Conservation (phyloP, 2,329 filamentous ascomycete species). For the Ramularia collo-cygni region DNA sequence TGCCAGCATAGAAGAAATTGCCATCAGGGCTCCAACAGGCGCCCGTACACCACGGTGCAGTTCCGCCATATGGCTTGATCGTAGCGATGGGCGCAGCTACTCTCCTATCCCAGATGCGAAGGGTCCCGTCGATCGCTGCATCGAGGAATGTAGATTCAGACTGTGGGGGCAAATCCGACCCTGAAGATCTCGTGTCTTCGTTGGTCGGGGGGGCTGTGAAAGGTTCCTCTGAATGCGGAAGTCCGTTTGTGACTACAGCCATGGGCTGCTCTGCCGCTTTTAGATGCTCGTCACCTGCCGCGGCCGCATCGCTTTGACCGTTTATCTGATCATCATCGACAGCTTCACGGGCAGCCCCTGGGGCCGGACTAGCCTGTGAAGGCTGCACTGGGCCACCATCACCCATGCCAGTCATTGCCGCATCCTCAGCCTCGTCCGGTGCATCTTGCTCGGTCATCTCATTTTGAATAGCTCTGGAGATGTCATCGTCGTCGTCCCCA, state of each 20-base stretch:
- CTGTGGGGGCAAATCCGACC: slow-evolving; percentile 38
- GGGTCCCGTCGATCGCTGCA: slow-evolving; percentile 75
- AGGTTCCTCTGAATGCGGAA: slow-evolving; percentile 46
- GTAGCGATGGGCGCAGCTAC: slow-evolving; percentile 69
- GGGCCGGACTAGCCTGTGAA: slow-evolving; percentile 23
- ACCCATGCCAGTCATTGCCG: slow-evolving; percentile 40
- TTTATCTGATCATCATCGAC: not conserved
- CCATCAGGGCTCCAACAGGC: slow-evolving; percentile 95
- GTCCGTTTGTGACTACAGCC: slow-evolving; percentile 37
- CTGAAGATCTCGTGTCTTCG: slow-evolving; percentile 20
- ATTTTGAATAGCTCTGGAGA: slow-evolving; percentile 63
- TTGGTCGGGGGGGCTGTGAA: slow-evolving; percentile 30
- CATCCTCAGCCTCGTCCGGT: slow-evolving; percentile 25
- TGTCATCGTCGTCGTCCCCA: slow-evolving; percentile 83
- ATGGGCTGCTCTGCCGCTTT: not conserved
- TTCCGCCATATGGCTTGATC: slow-evolving; percentile 65
- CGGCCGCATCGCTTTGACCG: not conserved
- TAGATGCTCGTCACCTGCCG: not conserved
- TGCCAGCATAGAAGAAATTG: slow-evolving; percentile 87
- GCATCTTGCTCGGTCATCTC: slow-evolving; percentile 34
- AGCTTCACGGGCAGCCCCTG: not conserved
- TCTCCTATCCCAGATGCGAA: slow-evolving; percentile 90
- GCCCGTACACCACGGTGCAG: slow-evolving; percentile 95
- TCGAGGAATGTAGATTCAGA: slow-evolving; percentile 80
- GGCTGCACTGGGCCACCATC: slow-evolving; percentile 36